These are phyloP conservation scores for Pseudophaeomoniella oleicola DNA, from an alignment of 2,329 filamentous ascomycete species.

Conservation along the genomic window DNA sequence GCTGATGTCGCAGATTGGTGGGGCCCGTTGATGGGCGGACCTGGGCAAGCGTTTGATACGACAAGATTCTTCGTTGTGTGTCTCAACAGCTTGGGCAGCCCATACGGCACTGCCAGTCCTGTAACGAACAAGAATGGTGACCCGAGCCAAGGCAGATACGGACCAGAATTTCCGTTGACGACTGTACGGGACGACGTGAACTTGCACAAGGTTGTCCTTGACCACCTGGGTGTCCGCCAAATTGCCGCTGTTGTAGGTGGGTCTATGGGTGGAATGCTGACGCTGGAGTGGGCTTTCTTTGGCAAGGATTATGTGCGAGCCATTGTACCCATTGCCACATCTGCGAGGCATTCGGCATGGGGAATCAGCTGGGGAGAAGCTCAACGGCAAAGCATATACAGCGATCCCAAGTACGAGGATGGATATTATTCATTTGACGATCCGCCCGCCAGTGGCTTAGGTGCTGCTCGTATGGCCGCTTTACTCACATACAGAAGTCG, in stretches of 20 bases:
- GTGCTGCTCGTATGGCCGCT: constrained; percentile 91
- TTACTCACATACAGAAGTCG: constrained; percentile 90
- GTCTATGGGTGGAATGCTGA: constrained; percentile 45
- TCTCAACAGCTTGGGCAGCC: constrained; percentile 39
- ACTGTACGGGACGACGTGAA: constrained; percentile 93
- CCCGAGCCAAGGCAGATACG: constrained; percentile 59
- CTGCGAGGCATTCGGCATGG: constrained; percentile 42
- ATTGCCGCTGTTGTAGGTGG: constrained; percentile 41
- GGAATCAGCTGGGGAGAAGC: constrained; percentile 46
- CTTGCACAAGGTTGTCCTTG: constrained; percentile 39
- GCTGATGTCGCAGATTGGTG: constrained; percentile 43
- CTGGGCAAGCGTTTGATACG: constrained; percentile 38
- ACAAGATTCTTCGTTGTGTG: constrained; percentile 40
- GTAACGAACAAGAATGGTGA: constrained; percentile 74
- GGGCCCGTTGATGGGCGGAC: constrained; percentile 37
- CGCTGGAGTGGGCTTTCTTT: constrained; percentile 50
- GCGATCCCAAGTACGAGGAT: constrained; percentile 95
- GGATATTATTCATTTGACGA: constrained; percentile 86
- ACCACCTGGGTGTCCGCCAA: constrained; percentile 37
- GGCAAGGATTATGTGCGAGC: constrained; percentile 47
- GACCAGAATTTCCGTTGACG: constrained; percentile 89
- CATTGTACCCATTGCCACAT: constrained; percentile 42
- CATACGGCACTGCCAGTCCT: constrained; percentile 39
- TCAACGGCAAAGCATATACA: constrained; percentile 63
- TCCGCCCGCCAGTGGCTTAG: constrained; percentile 72